Percentiles rank a stretch among this genome's conserved stretches.
Evolutionary conservation across 495 filamentous ascomycete genomes (phyloP).

Genomic region (Penicillium manginii): DNA sequence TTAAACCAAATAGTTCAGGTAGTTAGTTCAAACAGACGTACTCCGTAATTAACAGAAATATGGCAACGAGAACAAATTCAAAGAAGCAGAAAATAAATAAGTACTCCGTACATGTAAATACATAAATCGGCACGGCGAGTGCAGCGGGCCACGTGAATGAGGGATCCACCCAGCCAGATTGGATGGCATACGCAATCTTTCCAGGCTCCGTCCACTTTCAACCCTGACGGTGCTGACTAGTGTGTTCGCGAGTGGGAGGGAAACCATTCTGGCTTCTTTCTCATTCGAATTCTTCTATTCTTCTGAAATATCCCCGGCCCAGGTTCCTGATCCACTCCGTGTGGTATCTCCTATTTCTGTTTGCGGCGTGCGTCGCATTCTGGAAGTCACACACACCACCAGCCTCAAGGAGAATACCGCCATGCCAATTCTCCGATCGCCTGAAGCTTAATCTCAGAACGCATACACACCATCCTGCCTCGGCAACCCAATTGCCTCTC

Average conservation of each 20-base stretch:
- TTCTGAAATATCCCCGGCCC: neutral
- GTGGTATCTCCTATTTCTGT: slow-evolving; percentile 17
- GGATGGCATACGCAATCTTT: slow-evolving; percentile 21
- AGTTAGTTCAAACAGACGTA: too few relatives aligned
- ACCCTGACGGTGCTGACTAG: slow-evolving; percentile 5
- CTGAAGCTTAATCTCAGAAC: slow-evolving; percentile 14
- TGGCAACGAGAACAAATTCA: too few relatives aligned
- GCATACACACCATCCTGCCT: slow-evolving; percentile 4
- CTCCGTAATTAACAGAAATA: too few relatives aligned
- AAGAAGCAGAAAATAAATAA: too few relatives aligned
- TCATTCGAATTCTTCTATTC: neutral
- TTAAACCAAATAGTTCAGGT: neutral
- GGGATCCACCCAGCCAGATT: slow-evolving; percentile 18
- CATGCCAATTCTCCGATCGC: slow-evolving; percentile 22
- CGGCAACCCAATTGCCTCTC: neutral
- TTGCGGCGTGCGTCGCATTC: slow-evolving; percentile 26
- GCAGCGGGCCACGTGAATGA: slow-evolving; percentile 22
- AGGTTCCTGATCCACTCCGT: neutral
- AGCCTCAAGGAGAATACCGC: slow-evolving; percentile 11
- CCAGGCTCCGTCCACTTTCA: slow-evolving; percentile 4
- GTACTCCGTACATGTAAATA: too few relatives aligned
- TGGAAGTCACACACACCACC: slow-evolving; percentile 13
- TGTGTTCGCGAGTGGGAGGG: neutral
- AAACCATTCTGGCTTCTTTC: slow-evolving; percentile 3
- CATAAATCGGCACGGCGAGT: too few relatives aligned